These are phyloP conservation scores for Bolboschoenoplectus hybrid DNA, from an alignment of 202 grass and related monocot species.

Conservation along the genomic window DNA sequence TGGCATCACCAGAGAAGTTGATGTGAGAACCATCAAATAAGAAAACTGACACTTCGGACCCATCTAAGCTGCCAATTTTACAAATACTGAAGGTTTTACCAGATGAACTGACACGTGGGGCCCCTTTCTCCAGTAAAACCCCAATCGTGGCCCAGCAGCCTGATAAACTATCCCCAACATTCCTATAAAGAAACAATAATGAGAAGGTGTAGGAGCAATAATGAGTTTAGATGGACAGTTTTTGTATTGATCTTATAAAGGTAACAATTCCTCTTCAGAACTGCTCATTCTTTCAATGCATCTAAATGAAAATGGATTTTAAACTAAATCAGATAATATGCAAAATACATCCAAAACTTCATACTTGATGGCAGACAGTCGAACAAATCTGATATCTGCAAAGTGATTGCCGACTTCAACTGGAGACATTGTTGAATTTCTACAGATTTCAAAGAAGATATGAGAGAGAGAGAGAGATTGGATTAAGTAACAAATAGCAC, in stretches of 20 bases:
- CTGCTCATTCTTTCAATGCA: background rate
- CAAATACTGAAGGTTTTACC: constrained; percentile 76
- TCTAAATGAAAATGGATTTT: constrained; percentile 27
- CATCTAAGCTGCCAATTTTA: constrained; percentile 78
- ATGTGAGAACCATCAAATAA: constrained; percentile 74
- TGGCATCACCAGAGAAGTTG: constrained; percentile 58
- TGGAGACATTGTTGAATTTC: constrained; percentile 50
- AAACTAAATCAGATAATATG: constrained; percentile 9
- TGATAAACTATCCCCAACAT: constrained; percentile 67
- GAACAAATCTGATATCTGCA: constrained; percentile 85
- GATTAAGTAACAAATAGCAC: background rate
- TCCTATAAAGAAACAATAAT: constrained; percentile 46
- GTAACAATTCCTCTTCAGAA: background rate
- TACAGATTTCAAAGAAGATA: constrained; percentile 33
- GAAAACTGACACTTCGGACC: constrained; percentile 68
- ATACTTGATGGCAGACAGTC: constrained; percentile 71
- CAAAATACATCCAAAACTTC: background rate
- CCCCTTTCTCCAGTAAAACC: constrained; percentile 70
- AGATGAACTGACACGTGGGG: constrained; percentile 57
- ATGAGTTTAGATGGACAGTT: background rate
- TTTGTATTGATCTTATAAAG: background rate
- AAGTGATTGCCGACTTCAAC: constrained; percentile 68
- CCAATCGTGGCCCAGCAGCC: constrained; percentile 86
- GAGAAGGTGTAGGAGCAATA: background rate
- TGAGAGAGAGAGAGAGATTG: background rate